These are phyloP conservation scores for Parafenestella ontariensis DNA, from an alignment of 2,329 filamentous ascomycete genomes.

Conservation along the genomic window DNA sequence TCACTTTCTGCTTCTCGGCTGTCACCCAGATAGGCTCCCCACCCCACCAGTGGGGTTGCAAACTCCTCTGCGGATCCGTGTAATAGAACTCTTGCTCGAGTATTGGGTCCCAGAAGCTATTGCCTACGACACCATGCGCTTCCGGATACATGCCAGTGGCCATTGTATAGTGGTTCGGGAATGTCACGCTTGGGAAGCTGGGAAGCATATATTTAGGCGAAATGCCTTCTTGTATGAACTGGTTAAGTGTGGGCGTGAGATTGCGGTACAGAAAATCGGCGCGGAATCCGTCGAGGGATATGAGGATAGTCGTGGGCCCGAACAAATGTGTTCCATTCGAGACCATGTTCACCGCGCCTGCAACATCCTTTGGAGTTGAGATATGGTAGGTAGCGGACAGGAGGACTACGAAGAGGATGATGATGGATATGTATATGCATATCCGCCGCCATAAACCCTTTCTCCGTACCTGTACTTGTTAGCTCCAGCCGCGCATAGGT, in stretches of 20 bases:
- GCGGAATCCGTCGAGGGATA: conserved; percentile 94
- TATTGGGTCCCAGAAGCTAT: conserved; percentile 89
- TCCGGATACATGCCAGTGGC: conserved; percentile 93
- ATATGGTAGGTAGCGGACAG: conserved; percentile 64
- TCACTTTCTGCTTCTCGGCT: conserved; percentile 80
- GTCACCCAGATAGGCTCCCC: conserved; percentile 95
- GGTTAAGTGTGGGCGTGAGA: conserved; percentile 80
- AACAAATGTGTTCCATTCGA: conserved; percentile 90
- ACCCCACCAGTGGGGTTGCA: conserved; percentile 92
- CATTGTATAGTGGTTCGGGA: conserved; percentile 92
- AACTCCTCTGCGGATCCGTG: conserved; percentile 75
- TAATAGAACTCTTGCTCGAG: conserved; percentile 85
- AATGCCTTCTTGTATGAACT: conserved; percentile 81
- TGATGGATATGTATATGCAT: conserved; percentile 53
- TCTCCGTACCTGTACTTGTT: conserved; percentile 29
- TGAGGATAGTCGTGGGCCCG: conserved; percentile 87
- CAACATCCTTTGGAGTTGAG: conserved; percentile 46
- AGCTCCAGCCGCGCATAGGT: conserved; percentile 46
- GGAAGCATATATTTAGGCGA: conserved; percentile 93
- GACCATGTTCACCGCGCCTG: conserved; percentile 44
- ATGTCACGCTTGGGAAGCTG: conserved; percentile 94
- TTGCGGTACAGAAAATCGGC: conserved; percentile 88
- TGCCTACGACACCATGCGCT: conserved; percentile 90
- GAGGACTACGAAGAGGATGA: conserved; percentile 62
- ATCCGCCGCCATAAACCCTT: conserved; percentile 51